Evolutionary conservation across 2,329 filamentous ascomycete genomes (phyloP).

Genomic region (Myriosclerotinia duriaeana): DNA sequence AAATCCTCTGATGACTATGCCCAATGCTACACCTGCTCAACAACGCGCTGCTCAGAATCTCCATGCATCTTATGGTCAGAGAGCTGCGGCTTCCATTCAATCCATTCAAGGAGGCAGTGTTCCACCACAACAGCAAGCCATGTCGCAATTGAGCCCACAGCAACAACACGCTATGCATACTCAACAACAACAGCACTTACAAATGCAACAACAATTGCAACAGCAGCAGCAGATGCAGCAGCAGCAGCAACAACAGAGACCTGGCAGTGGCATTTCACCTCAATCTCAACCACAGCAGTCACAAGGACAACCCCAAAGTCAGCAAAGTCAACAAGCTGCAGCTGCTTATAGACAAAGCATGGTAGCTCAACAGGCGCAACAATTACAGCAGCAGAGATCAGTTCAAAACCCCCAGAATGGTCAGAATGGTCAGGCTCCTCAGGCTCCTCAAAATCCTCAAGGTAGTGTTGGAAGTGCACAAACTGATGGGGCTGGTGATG

Average conservation of each 20-base stretch:
- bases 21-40: constrained; percentile 47
- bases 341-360: constrained; percentile 20
- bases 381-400: constrained; percentile 15
- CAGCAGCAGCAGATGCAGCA: constrained; percentile 24
- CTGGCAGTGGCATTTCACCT: neutral
- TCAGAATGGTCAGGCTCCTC: constrained; percentile 41
- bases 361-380: constrained; percentile 21
- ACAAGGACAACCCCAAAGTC: constrained; percentile 8
- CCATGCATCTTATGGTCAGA: constrained; percentile 59
- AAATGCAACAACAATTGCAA: constrained; percentile 22
- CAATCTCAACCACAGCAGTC: constrained; percentile 10
- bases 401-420: constrained; percentile 29
- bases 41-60: constrained; percentile 58
- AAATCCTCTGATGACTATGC: constrained; percentile 37
- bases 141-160: constrained; percentile 28
- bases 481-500: constrained; percentile 69
- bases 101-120: constrained; percentile 50
- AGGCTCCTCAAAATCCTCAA: constrained; percentile 32
- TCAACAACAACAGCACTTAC: constrained; percentile 29
- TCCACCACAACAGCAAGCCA: constrained; percentile 36
- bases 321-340: constrained; percentile 17
- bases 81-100: constrained; percentile 65
- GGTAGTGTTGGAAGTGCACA: constrained; percentile 57
- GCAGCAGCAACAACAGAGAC: constrained; percentile 8
- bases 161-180: constrained; percentile 41